Conservation (phyloP, 768 basidiomycete species). For the Austroboletus eburneus region DNA sequence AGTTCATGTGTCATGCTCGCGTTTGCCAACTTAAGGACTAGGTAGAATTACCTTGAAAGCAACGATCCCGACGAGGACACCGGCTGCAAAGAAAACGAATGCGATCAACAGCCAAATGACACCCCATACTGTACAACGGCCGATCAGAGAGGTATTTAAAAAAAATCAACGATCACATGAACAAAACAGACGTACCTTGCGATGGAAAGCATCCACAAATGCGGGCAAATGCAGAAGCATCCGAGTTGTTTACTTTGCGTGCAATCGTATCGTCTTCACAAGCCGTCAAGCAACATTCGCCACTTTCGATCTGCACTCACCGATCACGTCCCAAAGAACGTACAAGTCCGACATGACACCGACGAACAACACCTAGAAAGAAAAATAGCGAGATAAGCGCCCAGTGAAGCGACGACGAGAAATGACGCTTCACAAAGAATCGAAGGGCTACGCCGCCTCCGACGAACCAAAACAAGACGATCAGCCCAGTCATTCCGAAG, state of each 20-base stretch:
- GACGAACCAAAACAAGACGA: constrained; percentile 83
- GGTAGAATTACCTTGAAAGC: constrained; percentile 65
- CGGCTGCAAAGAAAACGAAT: constrained; percentile 67
- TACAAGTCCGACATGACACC: constrained; percentile 88
- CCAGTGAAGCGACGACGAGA: neutral
- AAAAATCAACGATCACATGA: neutral
- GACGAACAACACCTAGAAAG: constrained; percentile 65
- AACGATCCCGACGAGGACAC: constrained; percentile 72
- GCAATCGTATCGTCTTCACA: constrained; percentile 74
- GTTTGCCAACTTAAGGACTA: too few relatives aligned
- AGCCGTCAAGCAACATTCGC: neutral
- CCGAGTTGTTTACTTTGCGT: constrained; percentile 81
- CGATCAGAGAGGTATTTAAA: too few relatives aligned
- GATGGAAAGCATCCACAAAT: constrained; percentile 86
- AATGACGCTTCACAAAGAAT: constrained; percentile 53
- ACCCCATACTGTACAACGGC: constrained; percentile 66
- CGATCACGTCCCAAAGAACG: constrained; percentile 83
- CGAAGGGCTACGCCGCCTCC: constrained; percentile 69
- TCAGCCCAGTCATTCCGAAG: constrained; percentile 72
- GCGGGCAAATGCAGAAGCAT: constrained; percentile 80
- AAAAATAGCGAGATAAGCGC: too few relatives aligned
- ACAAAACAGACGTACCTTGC: constrained; percentile 44
- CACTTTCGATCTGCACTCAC: constrained; percentile 34
- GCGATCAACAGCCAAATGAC: constrained; percentile 82
- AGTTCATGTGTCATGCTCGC: too few relatives aligned